These are phyloP conservation scores for Paspalum vaginatum DNA, from an alignment of 176 grass and related monocot species.

Conservation along the genomic window DNA sequence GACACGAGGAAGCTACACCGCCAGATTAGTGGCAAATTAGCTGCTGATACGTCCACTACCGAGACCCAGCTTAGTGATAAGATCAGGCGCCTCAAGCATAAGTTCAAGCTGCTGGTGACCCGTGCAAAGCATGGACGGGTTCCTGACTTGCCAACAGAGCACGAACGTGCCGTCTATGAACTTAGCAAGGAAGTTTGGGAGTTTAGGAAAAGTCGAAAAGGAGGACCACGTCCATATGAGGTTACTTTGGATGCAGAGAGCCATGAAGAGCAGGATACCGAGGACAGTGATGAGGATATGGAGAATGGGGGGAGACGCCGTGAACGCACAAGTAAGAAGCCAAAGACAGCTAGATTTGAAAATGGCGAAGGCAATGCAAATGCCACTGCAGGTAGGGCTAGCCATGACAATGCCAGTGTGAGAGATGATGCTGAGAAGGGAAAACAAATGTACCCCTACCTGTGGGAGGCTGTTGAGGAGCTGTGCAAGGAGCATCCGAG, in stretches of 20 bases:
- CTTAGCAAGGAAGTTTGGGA: conserved; percentile 58
- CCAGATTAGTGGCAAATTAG: conserved; percentile 37
- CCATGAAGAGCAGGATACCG: conserved; percentile 40
- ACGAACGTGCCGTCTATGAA: conserved; percentile 46
- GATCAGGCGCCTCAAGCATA: conserved; percentile 53
- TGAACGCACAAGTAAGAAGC: conserved; percentile 4
- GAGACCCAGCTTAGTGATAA: conserved; percentile 53
- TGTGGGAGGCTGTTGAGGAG: conserved; percentile 53
- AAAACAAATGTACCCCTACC: conserved; percentile 44
- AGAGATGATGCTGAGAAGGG: conserved; percentile 27
- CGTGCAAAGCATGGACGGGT: conserved; percentile 36
- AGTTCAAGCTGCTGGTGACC: conserved; percentile 20
- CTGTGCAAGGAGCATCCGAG: conserved; percentile 44
- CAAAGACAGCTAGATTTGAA: conserved; percentile 1
- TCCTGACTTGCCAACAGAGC: conserved; percentile 36
- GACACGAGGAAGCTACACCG: conserved; percentile 32
- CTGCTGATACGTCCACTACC: conserved; percentile 23
- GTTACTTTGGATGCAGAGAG: conserved; percentile 28
- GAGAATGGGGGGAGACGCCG: conserved; percentile 4
- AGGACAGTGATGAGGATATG: conserved; percentile 43
- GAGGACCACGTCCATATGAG: conserved; percentile 9
- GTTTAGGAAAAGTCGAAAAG: neutral
- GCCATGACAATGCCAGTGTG: neutral
- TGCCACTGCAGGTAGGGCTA: neutral
- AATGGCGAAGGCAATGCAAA: conserved; percentile 19